Base-by-base conservation (phyloP, 2,329 filamentous ascomycete genomes). In the Scedosporium boydii region DNA sequence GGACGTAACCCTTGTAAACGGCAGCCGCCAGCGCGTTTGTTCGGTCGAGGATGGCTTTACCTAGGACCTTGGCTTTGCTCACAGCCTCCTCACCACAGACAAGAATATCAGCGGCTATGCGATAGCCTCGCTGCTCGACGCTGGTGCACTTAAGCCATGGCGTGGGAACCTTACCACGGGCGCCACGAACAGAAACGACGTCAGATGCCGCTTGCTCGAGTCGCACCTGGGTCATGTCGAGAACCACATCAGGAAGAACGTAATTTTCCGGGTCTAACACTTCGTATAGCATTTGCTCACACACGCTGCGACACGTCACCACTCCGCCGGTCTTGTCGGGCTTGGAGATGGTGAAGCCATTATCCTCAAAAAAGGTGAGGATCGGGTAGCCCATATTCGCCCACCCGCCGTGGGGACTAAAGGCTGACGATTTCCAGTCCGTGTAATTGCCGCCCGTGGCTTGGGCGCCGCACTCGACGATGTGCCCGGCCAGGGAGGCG, bases 251-350 rank as follows among this genome's bases (percentile, higher is more conserved):
- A 3, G 60, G 60, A 5, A 61, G 60, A 16, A 61, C 42, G 27
- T 61, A 61, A 23, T 61, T 61, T 51, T 61, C 60, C n/a, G 60
- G 60, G 48, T 61, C 60, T 6, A 61, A 27, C 9, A 61, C 48
- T 23, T 61, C 60, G 48, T 61, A 61, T 14, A 61, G 46, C 60
- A 61, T 61, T 27, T 61, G 60, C 34, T 61, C 60, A 3, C 46
- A 26, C 3, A 61, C 60, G 5, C 46, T 61, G n/a, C 56, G 46
- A 6, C 48, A 16, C 48, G 60, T 61, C 23, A 61, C 60, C 4
- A 61, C 46, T 7, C 60, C 60, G 16, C 60, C 60, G 5, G 60
- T 61, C 1, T 21, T 18, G 3, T 26, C 5, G 3, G 60, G 60
- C n/a, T 61, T 61, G 27, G 60, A 41, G 2, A 61, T 23, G 16